phyloP scores from a whole-genome alignment of 139 green algal genomes.

The Pleodorina starrii region DNA sequence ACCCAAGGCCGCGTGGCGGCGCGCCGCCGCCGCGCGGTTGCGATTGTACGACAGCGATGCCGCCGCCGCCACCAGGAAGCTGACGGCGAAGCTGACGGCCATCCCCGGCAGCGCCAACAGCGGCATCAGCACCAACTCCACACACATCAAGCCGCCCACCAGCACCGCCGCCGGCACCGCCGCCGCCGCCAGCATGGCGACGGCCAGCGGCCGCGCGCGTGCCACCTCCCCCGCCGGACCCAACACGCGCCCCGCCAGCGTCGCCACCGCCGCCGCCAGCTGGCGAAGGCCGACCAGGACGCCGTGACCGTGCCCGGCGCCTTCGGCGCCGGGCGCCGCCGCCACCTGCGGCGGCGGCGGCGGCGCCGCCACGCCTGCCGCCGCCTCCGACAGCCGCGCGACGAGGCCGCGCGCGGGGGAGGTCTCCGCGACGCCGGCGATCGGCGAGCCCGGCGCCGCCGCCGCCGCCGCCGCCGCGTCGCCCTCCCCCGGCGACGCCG shows the following conservation, averaged over 20 bases:
- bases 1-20: background rate
- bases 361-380: background rate
- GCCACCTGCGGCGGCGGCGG: background rate
- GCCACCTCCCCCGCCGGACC: background rate
- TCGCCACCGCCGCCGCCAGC: background rate
- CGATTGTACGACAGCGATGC: background rate
- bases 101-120: slow-evolving; percentile 32
- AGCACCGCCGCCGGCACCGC: background rate
- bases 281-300: background rate
- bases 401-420: background rate
- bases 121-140: slow-evolving; percentile 49
- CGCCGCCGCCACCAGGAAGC: slow-evolving; percentile 7
- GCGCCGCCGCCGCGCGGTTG: background rate
- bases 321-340: background rate
- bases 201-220: background rate
- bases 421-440: background rate
- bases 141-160: background rate
- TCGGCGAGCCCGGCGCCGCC: background rate
- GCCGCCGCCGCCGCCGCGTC: background rate
- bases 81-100: background rate
- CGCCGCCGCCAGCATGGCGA: background rate
- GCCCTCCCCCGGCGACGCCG: background rate
- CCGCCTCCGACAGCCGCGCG: background rate
- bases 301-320: background rate
- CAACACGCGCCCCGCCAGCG: background rate